Evolutionary conservation across 495 filamentous ascomycete genomes (phyloP), one percentile per base, ranked within the genome.

Genomic region (Apiosordaria backusii): DNA sequence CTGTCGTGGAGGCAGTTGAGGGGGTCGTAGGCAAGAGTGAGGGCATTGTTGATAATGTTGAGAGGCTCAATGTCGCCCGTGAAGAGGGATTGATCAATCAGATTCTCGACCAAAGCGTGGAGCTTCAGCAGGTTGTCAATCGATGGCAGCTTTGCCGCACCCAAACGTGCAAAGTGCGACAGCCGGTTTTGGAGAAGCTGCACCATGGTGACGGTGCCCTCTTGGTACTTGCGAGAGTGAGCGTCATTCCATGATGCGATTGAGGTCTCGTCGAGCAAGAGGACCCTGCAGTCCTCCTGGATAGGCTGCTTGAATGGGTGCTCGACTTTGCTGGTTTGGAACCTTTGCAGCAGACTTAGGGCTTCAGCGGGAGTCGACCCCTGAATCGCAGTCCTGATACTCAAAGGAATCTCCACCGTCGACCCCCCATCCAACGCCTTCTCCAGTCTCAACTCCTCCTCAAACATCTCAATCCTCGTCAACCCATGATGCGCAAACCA

Each of bases 401-500:
- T 73, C 2, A 63, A 18, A 18, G 72, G 72, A 0, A 71, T 61
- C 16, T 45, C 22, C 1, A 50, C 13, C 1, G 26, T 3, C 4
- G 23, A 19, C 0, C 16, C 19, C 0, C 5, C 7, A 18, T 57
- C 61, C 16, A 24, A 40, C 1, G 52, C 58, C 9, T 58, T 35
- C 50, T 68, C 71, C 2, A 75, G 27, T 4, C 62, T 66, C 55
- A 66, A 22, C 61, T 75, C 73, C 35, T 70, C 68, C 45, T 75
- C 72, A 29, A 61, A 74, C 25, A 72, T 62, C 1, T 66, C 62
- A 4, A 68, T 50, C 0, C 73, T 63, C 1, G 72, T 18, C n/a
- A 74, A 52, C 1, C 66, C 67, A 50, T 70, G 67, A 54, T 76
- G 72, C 13, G 70, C 74, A 10, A 76, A 50, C 70, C 70, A 76